phyloP scores from a whole-genome alignment of 1,284 basidiomycete species.

The Hymenochaete sp. region DNA sequence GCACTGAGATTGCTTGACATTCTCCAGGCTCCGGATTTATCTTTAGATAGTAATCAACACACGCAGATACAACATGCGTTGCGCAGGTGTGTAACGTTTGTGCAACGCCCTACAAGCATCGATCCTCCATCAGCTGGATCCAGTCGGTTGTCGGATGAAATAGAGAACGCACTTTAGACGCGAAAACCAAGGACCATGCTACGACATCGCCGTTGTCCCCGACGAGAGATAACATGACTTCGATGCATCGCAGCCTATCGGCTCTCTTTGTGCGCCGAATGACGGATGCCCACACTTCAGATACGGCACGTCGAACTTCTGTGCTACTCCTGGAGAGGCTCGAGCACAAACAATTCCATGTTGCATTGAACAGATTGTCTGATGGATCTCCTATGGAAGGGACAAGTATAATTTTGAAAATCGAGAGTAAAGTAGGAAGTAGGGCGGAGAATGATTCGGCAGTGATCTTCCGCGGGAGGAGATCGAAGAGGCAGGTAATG shows the following conservation, averaged over 20 bases:
- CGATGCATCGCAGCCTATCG: slow-evolving; percentile 43
- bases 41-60: slow-evolving; percentile 47
- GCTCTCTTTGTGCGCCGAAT: slow-evolving; percentile 53
- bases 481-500: slow-evolving; percentile 42
- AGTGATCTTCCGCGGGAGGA: slow-evolving; percentile 51
- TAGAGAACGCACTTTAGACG: slow-evolving; percentile 53
- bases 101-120: slow-evolving; percentile 69
- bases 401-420: slow-evolving; percentile 65
- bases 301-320: slow-evolving; percentile 61
- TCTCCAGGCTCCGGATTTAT: too few species aligned
- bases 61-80: slow-evolving; percentile 47
- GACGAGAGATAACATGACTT: slow-evolving; percentile 33
- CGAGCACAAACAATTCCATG: slow-evolving; percentile 61
- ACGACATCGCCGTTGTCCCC: slow-evolving; percentile 30
- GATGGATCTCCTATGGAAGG: slow-evolving; percentile 29
- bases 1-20: slow-evolving; percentile 24
- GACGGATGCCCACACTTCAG: slow-evolving; percentile 71
- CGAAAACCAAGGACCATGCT: slow-evolving; percentile 61
- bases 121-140: slow-evolving; percentile 19
- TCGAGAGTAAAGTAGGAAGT: slow-evolving; percentile 51
- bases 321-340: slow-evolving; percentile 47
- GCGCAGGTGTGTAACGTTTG: slow-evolving; percentile 75
- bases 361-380: slow-evolving; percentile 39
- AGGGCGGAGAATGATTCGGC: slow-evolving; percentile 54
- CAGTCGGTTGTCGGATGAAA: slow-evolving; percentile 13